phyloP scores from a whole-genome alignment of 305 asterid genomes.

The Fraxinus ornus region DNA sequence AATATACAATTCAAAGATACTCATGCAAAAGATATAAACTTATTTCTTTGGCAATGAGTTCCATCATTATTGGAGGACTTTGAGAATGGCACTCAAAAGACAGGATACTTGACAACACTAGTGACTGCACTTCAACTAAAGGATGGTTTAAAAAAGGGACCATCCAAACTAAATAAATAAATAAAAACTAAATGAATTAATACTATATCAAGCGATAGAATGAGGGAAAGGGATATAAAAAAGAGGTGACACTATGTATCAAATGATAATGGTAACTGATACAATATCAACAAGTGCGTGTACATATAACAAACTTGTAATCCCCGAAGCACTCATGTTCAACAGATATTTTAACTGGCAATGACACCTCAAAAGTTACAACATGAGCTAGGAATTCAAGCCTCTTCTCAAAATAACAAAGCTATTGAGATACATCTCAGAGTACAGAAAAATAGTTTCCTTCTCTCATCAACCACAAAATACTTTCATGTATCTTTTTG shows the following conservation, averaged over 20 bases:
- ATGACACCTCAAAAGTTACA: neutral
- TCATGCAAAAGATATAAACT: neutral
- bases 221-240: neutral
- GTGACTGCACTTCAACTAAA: neutral
- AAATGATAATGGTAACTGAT: neutral
- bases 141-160: neutral
- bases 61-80: neutral
- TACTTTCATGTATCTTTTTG: neutral
- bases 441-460: neutral
- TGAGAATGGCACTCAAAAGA: neutral
- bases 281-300: neutral
- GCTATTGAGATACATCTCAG: neutral
- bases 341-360: neutral
- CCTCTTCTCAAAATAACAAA: neutral
- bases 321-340: neutral
- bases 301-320: neutral
- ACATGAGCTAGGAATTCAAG: neutral
- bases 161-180: neutral
- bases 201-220: neutral
- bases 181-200: neutral
- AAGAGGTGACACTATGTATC: neutral
- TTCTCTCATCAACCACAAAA: neutral
- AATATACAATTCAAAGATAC: neutral
- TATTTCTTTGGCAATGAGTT: neutral
- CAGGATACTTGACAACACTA: neutral